phyloP scores from a whole-genome alignment of 768 basidiomycete genomes.

The Lactarius sanguifluus region DNA sequence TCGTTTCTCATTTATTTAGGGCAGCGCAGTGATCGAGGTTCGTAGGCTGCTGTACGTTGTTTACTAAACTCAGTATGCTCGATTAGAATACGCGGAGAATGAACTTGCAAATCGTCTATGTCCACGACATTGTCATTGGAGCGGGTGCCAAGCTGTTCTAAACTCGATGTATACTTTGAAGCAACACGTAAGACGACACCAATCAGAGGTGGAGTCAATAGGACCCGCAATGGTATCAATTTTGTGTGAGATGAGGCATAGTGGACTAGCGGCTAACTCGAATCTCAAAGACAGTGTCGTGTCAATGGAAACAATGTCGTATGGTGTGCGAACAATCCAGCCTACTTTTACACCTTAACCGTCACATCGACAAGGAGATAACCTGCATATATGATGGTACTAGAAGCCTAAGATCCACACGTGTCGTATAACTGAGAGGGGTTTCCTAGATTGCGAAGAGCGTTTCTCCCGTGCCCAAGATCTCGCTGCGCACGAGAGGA shows the following conservation, averaged over 20 bases:
- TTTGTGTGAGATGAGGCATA: conserved; percentile 7
- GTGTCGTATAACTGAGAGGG: background rate
- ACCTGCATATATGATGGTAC: conserved; percentile 22
- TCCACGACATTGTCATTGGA: conserved; percentile 24
- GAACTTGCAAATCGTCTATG: conserved; percentile 24
- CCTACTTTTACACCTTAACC: conserved; percentile 20
- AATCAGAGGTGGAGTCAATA: conserved; percentile 21
- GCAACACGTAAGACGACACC: conserved; percentile 26
- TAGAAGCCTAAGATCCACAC: background rate
- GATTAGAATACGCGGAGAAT: conserved; percentile 24
- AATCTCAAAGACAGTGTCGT: conserved; percentile 25
- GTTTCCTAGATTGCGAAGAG: conserved; percentile 22
- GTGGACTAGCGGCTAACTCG: conserved; percentile 7
- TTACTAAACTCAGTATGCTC: conserved; percentile 16
- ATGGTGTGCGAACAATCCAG: conserved; percentile 26
- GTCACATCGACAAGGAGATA: conserved; percentile 23
- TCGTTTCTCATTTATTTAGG: conserved; percentile 13
- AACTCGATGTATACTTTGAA: conserved; percentile 28
- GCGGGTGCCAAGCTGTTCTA: conserved; percentile 25
- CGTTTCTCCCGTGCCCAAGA: conserved; percentile 23
- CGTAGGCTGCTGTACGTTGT: conserved; percentile 9
- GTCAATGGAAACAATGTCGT: conserved; percentile 27
- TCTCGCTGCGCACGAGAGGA: conserved; percentile 19
- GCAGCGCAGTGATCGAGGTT: conserved; percentile 18
- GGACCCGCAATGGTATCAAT: conserved; percentile 19